Evolutionary conservation across 129 eudicot genomes (phyloP), one percentile per base, ranked within the genome.

Genomic region (Artemisia annua): DNA sequence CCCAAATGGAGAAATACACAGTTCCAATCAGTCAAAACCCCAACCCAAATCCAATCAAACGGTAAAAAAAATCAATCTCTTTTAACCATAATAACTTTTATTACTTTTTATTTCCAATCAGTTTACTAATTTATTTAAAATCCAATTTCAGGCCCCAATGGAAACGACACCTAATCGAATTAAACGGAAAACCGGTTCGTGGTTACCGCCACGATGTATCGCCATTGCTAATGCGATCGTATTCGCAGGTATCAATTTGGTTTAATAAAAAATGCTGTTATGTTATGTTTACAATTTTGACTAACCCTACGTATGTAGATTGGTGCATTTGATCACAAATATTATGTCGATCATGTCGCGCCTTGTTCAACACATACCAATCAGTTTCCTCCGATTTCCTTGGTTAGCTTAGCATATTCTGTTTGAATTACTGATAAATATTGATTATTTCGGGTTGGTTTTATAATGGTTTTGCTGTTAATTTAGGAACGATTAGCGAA

Each of bases 291-390:
- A 30, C 35, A 30, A 30, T 30, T n/a, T 30, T 30, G 35, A 17
- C 77, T 78, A 74, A 73, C 80, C 75, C 76, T 39, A 7, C n/a
- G n/a, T n/a, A 26, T 39, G 54, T 56, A 92, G 96, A 78, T 85
- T 51, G 90, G 87, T 66, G 81, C 71, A 13, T 89, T 87, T 73
- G 83, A 83, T 78, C 98, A 92, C 73, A 28, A 69, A 6, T 89
- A 89, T 85, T 79, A 80, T 61, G 68, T 73, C 10, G 71, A 54
- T 5, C 90, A 82, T 39, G 10, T 39, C 2, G 46, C 5, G 3
- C 85, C 86, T 15, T 92, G 98, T 72, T 57, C 5, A 12, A 83
- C 96, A 1, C 91, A 87, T 76, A 82, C 75, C 52, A 20, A 79
- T 8, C 22, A 30, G 14, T 12, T 51, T 30, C 39, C 7, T 72